These are phyloP conservation scores for Carpinus viminea DNA, from an alignment of 306 rosid species.

Conservation along the genomic window DNA sequence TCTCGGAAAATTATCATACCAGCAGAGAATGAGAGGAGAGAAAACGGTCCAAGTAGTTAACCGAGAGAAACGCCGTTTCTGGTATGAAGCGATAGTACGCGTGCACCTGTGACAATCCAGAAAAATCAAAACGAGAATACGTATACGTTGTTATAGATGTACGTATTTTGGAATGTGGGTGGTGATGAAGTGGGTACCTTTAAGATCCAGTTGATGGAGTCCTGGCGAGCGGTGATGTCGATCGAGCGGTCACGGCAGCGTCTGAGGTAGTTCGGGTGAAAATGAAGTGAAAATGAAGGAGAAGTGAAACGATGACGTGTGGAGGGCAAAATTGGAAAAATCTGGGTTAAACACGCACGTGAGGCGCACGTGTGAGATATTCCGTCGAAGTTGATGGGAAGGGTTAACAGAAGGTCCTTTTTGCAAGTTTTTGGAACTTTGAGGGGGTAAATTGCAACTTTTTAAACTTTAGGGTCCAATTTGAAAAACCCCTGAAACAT, in stretches of 20 bases:
- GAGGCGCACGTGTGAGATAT: too few relatives aligned
- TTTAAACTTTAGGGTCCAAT: too few relatives aligned
- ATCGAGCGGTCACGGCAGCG: conserved; percentile 42
- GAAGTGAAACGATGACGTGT: too few relatives aligned
- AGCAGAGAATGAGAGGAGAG: conserved; percentile 55
- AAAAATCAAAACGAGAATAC: neutral
- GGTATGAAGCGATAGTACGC: conserved; percentile 48
- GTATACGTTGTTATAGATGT: neutral
- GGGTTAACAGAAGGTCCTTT: too few relatives aligned
- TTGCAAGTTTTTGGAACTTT: too few relatives aligned
- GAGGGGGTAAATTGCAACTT: too few relatives aligned
- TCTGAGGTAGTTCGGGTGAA: conserved; percentile 33
- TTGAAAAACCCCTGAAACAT: too few relatives aligned
- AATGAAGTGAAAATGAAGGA: too few relatives aligned
- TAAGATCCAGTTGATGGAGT: conserved; percentile 77
- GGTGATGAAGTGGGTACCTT: conserved; percentile 32
- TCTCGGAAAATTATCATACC: conserved; percentile 31
- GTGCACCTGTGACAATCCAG: conserved; percentile 48
- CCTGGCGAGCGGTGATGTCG: conserved; percentile 51
- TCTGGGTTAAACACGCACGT: too few relatives aligned
- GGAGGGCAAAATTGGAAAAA: too few relatives aligned
- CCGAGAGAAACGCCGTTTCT: conserved; percentile 67
- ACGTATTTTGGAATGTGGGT: neutral
- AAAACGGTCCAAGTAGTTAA: conserved; percentile 76
- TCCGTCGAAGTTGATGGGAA: too few relatives aligned